Evolutionary conservation across 345 rosid species (phyloP), one percentile per base, ranked within the genome.

Genomic region (Brassica juncea): DNA sequence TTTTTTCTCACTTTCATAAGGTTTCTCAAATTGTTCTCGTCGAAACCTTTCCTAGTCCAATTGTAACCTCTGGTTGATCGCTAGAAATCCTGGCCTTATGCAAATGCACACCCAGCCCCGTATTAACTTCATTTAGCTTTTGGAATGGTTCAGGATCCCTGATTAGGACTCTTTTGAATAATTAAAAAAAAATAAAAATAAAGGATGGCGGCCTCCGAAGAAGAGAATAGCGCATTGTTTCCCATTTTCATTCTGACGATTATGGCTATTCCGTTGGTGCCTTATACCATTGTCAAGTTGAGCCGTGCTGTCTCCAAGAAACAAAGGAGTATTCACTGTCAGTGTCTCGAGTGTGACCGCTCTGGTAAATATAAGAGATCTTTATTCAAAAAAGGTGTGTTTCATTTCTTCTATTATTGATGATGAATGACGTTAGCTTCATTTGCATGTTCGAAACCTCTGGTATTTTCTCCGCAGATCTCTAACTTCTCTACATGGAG

Each of bases 181-280:
- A 32, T 6, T 1, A 32, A 32, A 32, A 32, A 32, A 32, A 32
- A 32, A 31, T 4, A 31, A 31, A 31, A 31, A 31, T 4, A 4
- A 4, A 31, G 34, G 35, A 32, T 32, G 35, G 35, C 6, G 35
- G 35, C 34, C 34, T 31, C 34, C 34, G 34, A 31, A 31, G 34
- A 31, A 31, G 6, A 32, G 35, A 32, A 79, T 74, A 84, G 94
- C 75, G 87, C 92, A 0, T 69, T 93, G 87, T 95, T 95, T 85
- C 99, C 99, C 3, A 95, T 93, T 78, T 95, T 95, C 77, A 89
- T 95, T 73, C 85, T 95, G 86, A 95, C 99, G 42, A 91, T 93
- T 60, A 89, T 93, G 97, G 97, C 98, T 32, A 84, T 93, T 72
- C 97, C 98, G 55, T 71, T 93, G 60, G 94, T 95, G 85, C 99